A percentile compares a stretch with the other conserved stretches of the same genome.
These are phyloP conservation scores for Sugiyamaella japonica DNA, from an alignment of 1,139 yeast species.

Conservation along the genomic window DNA sequence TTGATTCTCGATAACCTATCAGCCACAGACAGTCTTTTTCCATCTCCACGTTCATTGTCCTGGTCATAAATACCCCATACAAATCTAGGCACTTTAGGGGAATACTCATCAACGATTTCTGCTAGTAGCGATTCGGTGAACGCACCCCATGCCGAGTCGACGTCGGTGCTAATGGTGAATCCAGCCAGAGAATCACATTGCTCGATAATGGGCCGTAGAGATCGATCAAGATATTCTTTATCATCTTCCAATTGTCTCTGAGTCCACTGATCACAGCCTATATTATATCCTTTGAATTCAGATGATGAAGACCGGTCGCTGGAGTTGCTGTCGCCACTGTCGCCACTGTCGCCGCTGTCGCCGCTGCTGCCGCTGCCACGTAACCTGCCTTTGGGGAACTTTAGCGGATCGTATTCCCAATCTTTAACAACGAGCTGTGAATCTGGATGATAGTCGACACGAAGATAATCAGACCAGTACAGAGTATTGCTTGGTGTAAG, in stretches of 20 bases:
- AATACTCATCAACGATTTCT: constrained; percentile 65
- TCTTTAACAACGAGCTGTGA: constrained; percentile 53
- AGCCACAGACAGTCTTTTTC: constrained; percentile 22
- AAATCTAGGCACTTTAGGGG: constrained; percentile 58
- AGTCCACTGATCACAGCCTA: constrained; percentile 53
- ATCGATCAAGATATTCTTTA: constrained; percentile 56
- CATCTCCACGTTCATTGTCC: background rate
- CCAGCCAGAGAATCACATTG: constrained; percentile 76
- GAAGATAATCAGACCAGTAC: constrained; percentile 83
- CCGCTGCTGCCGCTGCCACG: constrained; percentile 38
- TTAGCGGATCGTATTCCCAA: constrained; percentile 54
- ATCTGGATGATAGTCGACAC: constrained; percentile 64
- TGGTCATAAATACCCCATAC: constrained; percentile 50
- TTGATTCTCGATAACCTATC: constrained; percentile 48
- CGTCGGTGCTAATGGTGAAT: constrained; percentile 62
- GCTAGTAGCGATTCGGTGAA: constrained; percentile 55
- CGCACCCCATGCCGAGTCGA: constrained; percentile 86
- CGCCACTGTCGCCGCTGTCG: too few species aligned
- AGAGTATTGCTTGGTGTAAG: constrained; percentile 48
- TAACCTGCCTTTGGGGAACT: constrained; percentile 45
- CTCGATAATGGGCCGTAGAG: constrained; percentile 67
- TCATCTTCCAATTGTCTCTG: constrained; percentile 36
- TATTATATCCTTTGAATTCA: constrained; percentile 45
- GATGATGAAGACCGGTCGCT: too few species aligned
- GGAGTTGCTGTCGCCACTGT: too few species aligned